Conservation (phyloP, 2,329 filamentous ascomycete genomes). For the Daldinia sp. region DNA sequence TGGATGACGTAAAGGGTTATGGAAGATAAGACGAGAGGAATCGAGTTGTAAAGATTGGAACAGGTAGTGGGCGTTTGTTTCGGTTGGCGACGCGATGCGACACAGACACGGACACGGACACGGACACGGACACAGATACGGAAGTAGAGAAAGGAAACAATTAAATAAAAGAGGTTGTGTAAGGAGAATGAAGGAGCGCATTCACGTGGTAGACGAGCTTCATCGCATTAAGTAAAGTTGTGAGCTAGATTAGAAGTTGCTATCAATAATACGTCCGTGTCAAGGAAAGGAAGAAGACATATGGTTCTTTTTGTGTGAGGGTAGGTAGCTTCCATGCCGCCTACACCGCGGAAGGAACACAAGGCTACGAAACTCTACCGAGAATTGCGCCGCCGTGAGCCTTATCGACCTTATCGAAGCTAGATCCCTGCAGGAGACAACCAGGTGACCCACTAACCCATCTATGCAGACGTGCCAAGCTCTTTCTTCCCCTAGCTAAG, state of each 20-base stretch:
- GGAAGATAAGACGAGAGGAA: neutral
- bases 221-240: conserved; percentile 11
- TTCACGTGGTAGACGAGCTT: conserved; percentile 3
- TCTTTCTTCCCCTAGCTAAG: neutral
- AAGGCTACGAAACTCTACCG: conserved; percentile 30
- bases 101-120: neutral
- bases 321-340: neutral
- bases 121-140: neutral
- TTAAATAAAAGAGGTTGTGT: conserved; percentile 6
- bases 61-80: conserved; percentile 2
- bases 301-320: too few relatives aligned
- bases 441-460: conserved; percentile 1
- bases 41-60: neutral
- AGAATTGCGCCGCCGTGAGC: conserved; percentile 20
- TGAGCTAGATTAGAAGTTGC: conserved; percentile 20
- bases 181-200: conserved; percentile 1
- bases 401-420: conserved; percentile 29
- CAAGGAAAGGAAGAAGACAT: too few relatives aligned
- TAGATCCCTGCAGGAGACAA: conserved; percentile 22
- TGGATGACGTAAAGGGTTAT: neutral
- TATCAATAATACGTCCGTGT: conserved; percentile 21
- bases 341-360: conserved; percentile 12
- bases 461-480: conserved; percentile 2
- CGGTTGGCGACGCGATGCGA: conserved; percentile 3
- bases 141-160: neutral